Evolutionary conservation across 768 basidiomycete species (phyloP).

Genomic region (Termitomyces sp.): DNA sequence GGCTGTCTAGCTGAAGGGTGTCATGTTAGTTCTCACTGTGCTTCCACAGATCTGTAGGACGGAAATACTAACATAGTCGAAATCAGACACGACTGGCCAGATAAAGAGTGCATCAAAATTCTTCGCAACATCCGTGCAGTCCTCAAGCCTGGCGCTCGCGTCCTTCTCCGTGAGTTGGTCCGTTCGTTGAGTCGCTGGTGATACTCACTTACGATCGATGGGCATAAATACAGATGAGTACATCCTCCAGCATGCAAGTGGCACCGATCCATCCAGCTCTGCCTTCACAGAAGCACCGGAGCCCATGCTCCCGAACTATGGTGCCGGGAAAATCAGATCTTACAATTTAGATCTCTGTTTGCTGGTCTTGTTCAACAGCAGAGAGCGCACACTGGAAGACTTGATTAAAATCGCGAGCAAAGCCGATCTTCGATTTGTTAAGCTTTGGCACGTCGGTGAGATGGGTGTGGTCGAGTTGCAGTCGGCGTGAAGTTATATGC

Average conservation of each 20-base stretch:
- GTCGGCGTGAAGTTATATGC: no score
- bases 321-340: background rate
- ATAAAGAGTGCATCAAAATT: background rate
- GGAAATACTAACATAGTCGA: no score
- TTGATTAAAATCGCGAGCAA: background rate
- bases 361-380: background rate
- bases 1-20: no score
- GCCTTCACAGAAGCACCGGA: background rate
- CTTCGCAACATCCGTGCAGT: background rate
- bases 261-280: background rate
- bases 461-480: background rate
- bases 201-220: background rate
- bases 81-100: background rate
- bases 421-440: background rate
- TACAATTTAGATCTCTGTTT: background rate
- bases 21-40: no score
- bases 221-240: background rate
- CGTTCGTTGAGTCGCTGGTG: background rate
- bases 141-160: background rate
- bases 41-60: no score
- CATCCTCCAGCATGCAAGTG: background rate
- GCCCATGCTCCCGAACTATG: background rate
- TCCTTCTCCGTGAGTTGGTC: background rate
- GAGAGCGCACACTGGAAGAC: background rate
- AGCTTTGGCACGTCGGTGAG: background rate